Percentiles rank a stretch among this genome's conserved stretches.
phyloP scores from a whole-genome alignment of 2,329 filamentous ascomycete genomes.

The Botrytis fragariae region DNA sequence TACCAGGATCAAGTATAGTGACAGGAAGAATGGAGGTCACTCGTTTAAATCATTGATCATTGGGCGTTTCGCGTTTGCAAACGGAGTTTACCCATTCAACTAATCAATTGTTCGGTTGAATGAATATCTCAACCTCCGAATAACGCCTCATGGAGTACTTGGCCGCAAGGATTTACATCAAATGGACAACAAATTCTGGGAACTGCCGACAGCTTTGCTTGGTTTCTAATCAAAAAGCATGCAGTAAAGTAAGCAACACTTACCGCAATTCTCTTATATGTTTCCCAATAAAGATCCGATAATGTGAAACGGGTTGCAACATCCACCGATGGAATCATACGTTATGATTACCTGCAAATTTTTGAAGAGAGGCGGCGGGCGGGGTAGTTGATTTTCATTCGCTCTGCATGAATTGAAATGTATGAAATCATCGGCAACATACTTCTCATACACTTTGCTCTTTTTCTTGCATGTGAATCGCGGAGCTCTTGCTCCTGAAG shows the following conservation, averaged over 20 bases:
- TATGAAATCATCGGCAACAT: neutral
- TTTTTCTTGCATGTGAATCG: neutral
- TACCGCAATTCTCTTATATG: neutral
- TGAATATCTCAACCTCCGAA: neutral
- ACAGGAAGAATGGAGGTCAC: too few species aligned
- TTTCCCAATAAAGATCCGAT: neutral
- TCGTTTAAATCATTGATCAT: neutral
- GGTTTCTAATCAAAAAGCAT: neutral
- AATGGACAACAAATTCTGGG: neutral
- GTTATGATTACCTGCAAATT: accelerated
- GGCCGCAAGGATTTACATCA: neutral
- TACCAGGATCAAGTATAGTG: neutral
- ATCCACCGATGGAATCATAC: neutral
- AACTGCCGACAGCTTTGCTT: neutral
- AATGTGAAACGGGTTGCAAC: neutral
- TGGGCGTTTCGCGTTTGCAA: neutral
- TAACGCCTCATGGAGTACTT: neutral
- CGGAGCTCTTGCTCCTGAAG: neutral
- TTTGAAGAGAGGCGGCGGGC: neutral
- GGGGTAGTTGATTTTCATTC: neutral
- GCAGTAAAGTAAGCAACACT: neutral
- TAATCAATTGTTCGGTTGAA: neutral
- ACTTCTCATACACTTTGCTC: neutral
- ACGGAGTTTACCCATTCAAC: neutral
- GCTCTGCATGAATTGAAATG: neutral